A percentile compares a stretch with the other conserved stretches of the same genome.
These are phyloP conservation scores for Russula vinacea DNA, from an alignment of 768 basidiomycete genomes.

Conservation along the genomic window DNA sequence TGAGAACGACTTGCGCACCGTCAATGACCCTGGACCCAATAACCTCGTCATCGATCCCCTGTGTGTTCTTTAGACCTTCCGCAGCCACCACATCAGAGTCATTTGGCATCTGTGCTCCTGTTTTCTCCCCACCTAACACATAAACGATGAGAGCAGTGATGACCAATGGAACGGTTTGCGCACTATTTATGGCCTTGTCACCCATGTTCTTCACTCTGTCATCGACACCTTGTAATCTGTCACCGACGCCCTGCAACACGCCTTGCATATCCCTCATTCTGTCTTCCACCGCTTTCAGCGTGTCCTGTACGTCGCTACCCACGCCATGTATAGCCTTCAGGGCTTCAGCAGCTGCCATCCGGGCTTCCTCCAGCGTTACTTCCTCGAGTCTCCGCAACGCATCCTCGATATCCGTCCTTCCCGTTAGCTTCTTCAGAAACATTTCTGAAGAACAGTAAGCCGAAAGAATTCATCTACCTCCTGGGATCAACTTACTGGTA, in stretches of 20 bases:
- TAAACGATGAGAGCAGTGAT: neutral
- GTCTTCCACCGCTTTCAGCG: no score
- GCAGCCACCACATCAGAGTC: no score
- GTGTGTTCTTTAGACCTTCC: no score
- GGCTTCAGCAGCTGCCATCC: neutral
- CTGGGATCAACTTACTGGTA: neutral
- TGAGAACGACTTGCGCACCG: no score
- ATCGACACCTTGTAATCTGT: no score
- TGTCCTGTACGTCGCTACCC: no score
- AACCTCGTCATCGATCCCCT: no score
- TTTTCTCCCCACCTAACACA: neutral
- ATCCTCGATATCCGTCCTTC: neutral
- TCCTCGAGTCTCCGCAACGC: neutral
- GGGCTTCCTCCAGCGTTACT: neutral
- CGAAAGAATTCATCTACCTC: fast-evolving
- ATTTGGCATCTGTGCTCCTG: no score
- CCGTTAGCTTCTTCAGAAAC: constrained; percentile 1
- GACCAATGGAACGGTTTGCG: neutral
- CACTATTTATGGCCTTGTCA: neutral
- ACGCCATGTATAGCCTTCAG: neutral
- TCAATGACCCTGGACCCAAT: no score
- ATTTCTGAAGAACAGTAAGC: neutral
- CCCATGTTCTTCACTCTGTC: neutral
- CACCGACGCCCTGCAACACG: no score
- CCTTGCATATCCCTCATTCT: no score